These are phyloP conservation scores for Vanrija humicola DNA, from an alignment of 1,284 basidiomycete genomes.

Conservation along the genomic window DNA sequence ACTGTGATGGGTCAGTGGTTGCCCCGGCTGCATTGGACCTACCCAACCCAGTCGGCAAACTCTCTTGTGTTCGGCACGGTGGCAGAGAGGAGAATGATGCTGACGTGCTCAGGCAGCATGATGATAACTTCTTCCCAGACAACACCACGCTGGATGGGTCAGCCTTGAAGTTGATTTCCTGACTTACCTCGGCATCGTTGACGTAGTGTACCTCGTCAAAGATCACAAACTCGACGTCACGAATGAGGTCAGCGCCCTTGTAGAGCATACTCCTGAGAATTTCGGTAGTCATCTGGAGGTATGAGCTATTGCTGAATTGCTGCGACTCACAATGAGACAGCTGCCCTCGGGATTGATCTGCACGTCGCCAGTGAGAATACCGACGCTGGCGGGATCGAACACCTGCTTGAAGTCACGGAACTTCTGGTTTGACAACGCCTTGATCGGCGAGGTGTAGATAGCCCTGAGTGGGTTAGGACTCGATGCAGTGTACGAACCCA, in stretches of 20 bases:
- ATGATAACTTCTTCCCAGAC: slow-evolving; percentile 99
- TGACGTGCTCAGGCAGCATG: slow-evolving; percentile 95
- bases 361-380: slow-evolving; percentile 97
- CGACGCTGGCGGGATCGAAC: slow-evolving; percentile 86
- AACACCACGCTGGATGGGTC: slow-evolving; percentile 73
- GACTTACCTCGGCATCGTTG: slow-evolving; percentile 88
- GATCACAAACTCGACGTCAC: slow-evolving; percentile 98
- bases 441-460: slow-evolving; percentile 98
- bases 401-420: slow-evolving; percentile 98
- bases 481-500: too few relatives aligned
- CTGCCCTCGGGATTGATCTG: slow-evolving; percentile 98
- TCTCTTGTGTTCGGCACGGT: slow-evolving; percentile 98
- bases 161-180: not conserved
- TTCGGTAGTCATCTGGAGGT: slow-evolving; percentile 82
- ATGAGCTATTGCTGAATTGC: not conserved
- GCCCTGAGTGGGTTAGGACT: slow-evolving; percentile 57
- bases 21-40: slow-evolving; percentile 34
- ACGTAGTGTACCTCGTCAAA: slow-evolving; percentile 99
- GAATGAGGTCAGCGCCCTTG: slow-evolving; percentile 95
- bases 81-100: slow-evolving; percentile 92
- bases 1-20: slow-evolving; percentile 50
- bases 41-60: slow-evolving; percentile 99
- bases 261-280: slow-evolving; percentile 98
- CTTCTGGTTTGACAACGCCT: slow-evolving; percentile 98
- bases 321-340: slow-evolving; percentile 70